phyloP scores from a whole-genome alignment of 805 yeast genomes.

The Candida dajiaensis region DNA sequence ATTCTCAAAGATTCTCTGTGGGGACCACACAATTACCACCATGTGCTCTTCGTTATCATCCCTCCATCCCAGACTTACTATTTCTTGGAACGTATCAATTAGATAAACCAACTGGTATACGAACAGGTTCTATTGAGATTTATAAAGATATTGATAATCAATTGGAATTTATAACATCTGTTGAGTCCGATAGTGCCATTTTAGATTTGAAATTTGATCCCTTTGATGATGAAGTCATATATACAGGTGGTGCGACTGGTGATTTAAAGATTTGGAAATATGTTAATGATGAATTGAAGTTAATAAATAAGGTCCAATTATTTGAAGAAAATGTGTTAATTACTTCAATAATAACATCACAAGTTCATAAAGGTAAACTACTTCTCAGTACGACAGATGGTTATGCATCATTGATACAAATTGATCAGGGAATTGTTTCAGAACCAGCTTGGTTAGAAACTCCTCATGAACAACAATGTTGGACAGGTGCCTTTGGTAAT shows the following conservation, averaged over 20 bases:
- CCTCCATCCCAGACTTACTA: slow-evolving; percentile 39
- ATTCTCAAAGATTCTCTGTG: neutral
- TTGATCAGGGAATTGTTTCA: slow-evolving; percentile 19
- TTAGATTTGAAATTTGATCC: slow-evolving; percentile 73
- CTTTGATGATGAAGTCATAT: slow-evolving; percentile 39
- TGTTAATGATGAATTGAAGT: slow-evolving; percentile 5
- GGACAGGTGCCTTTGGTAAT: slow-evolving; percentile 77
- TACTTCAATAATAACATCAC: slow-evolving; percentile 60
- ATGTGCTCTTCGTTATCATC: slow-evolving; percentile 65
- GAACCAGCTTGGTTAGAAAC: slow-evolving; percentile 20
- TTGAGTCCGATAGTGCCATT: slow-evolving; percentile 53
- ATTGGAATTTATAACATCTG: slow-evolving; percentile 21
- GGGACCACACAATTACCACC: slow-evolving; percentile 54
- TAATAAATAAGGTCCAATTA: slow-evolving; percentile 33
- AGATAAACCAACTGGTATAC: slow-evolving; percentile 46
- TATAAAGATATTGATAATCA: slow-evolving; percentile 19
- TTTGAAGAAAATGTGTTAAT: slow-evolving; percentile 47
- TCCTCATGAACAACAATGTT: slow-evolving; percentile 71
- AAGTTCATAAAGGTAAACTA: slow-evolving; percentile 31
- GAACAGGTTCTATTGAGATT: slow-evolving; percentile 60
- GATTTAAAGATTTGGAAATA: slow-evolving; percentile 58
- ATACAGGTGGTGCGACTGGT: slow-evolving; percentile 81
- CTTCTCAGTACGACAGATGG: slow-evolving; percentile 70
- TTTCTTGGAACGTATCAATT: slow-evolving; percentile 80
- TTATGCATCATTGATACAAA: slow-evolving; percentile 34